Evolutionary conservation across 148 eudicot species (phyloP).

Genomic region (Nepenthes gracilis): DNA sequence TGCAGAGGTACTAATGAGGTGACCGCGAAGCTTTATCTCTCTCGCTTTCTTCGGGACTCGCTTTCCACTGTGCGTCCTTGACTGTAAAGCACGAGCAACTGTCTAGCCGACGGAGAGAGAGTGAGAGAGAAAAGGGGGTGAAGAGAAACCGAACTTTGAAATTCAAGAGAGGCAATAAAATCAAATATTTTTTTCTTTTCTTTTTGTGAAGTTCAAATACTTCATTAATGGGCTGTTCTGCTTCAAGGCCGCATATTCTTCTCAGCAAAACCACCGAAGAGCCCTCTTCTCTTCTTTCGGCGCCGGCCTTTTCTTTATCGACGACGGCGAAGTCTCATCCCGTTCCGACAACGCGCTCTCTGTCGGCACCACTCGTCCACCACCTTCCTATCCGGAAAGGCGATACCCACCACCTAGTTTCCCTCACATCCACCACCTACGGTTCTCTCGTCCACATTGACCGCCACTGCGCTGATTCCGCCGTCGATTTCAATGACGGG

Average conservation of each 20-base stretch:
- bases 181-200: not conserved
- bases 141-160: too few relatives aligned
- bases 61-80: too few relatives aligned
- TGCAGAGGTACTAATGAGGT: too few relatives aligned
- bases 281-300: constrained; percentile 14
- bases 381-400: constrained; percentile 73
- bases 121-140: too few relatives aligned
- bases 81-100: too few relatives aligned
- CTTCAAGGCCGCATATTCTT: constrained; percentile 38
- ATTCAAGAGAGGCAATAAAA: too few relatives aligned
- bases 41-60: too few relatives aligned
- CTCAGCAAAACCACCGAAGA: constrained; percentile 26
- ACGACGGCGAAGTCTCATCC: constrained; percentile 15
- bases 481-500: constrained; percentile 1
- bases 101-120: too few relatives aligned
- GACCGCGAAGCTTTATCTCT: too few relatives aligned
- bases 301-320: not conserved
- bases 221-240: constrained; percentile 61
- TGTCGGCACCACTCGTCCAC: constrained; percentile 59
- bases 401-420: constrained; percentile 74
- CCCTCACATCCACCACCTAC: constrained; percentile 84
- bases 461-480: constrained; percentile 7
- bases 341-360: constrained; percentile 43
- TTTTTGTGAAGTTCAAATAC: not conserved
- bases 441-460: constrained; percentile 61